Base-by-base conservation (phyloP, 1,284 basidiomycete species). In the Rhodotorula sp. region DNA sequence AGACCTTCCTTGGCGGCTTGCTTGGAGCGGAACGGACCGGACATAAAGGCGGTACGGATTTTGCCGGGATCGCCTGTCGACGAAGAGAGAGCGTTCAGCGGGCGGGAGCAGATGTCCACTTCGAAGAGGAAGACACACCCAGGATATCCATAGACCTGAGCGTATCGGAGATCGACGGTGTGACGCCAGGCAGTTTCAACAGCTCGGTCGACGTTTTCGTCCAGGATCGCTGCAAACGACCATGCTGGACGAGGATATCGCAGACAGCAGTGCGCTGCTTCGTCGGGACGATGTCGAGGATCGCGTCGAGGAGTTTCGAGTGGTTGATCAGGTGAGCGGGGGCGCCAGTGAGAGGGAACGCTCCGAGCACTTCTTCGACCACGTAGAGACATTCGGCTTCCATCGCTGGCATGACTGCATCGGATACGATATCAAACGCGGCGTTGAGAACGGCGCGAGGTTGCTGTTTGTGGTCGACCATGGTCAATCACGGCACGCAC, bases 391-490 rank as follows among this genome's bases (percentile, higher is more conserved):
- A 73, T 56, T 79, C 78, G 5, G 78, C 77, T 54, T 79, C 78
- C 54, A 74, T 73, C 0, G 76, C 78, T 8, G 77, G 71, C 39
- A 77, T 79, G 21, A 65, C 68, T 20, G 72, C 76, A 60, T 76
- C 73, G 1, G 78, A 76, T 12, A 79, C 76, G 54, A 79, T 73
- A 66, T 79, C 78, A 59, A 78, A 79, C 3, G 78, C 76, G 18
- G 78, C 78, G 46, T 77, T 76, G 51, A 79, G 71, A 8, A 76
- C 68, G 20, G 78, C 75, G 6, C 76, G 68, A 31, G 78, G 78
- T 75, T 79, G 78, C 76, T 77, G 72, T 10, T n/a, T 16, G 29
- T 6, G 12, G 0, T 21, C 2, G 16, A 34, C 69, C 52, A 60
- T 52, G 21, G 14, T 34, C 12, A 5, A 7, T 1, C 18, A 14